phyloP scores from a whole-genome alignment of 176 grass and related monocot genomes.

The Lolium multiflorum region DNA sequence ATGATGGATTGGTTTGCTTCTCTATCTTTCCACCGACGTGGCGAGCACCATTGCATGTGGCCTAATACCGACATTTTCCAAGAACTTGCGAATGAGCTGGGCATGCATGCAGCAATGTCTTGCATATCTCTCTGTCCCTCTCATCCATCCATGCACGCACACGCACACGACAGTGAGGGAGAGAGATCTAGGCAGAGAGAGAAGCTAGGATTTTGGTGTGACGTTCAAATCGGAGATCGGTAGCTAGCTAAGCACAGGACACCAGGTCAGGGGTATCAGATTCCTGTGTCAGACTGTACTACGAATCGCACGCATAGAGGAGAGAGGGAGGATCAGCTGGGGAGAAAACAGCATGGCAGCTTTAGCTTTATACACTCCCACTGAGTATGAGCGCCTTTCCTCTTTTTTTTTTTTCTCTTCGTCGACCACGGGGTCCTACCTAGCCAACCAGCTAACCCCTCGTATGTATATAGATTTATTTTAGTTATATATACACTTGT shows the following conservation, averaged over 20 bases:
- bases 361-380: constrained; percentile 57
- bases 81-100: neutral
- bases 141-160: neutral
- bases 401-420: neutral
- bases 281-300: constrained; percentile 68
- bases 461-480: too few relatives aligned
- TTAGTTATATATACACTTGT: too few relatives aligned
- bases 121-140: neutral
- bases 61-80: neutral
- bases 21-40: constrained; percentile 31
- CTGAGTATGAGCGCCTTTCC: neutral
- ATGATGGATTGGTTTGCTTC: constrained; percentile 18
- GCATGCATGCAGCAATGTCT: neutral
- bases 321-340: constrained; percentile 41
- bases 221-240: constrained; percentile 36
- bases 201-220: constrained; percentile 14
- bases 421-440: neutral
- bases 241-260: constrained; percentile 32
- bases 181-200: constrained; percentile 7
- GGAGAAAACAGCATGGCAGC: constrained; percentile 44
- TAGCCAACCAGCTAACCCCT: neutral
- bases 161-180: neutral
- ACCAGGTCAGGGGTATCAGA: constrained; percentile 65
- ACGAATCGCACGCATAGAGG: constrained; percentile 59
- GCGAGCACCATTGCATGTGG: constrained; percentile 39